Evolutionary conservation across 2,329 filamentous ascomycete genomes (phyloP).

Genomic region (Alternaria conjuncta): DNA sequence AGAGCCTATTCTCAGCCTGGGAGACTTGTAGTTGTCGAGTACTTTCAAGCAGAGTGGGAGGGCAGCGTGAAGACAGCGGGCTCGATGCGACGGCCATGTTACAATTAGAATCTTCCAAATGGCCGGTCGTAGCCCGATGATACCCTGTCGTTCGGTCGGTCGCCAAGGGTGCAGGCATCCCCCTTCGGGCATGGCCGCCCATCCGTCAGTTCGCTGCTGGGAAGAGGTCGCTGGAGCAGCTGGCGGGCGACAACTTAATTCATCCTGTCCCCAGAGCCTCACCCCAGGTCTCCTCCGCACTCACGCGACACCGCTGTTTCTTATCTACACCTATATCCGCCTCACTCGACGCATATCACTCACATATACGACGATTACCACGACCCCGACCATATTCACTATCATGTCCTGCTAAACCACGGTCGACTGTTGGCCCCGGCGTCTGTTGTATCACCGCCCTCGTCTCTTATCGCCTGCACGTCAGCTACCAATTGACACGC

Average conservation of each 20-base stretch:
- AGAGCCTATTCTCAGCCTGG: neutral
- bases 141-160: slow-evolving; percentile 9
- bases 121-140: slow-evolving; percentile 14
- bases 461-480: slow-evolving; percentile 44
- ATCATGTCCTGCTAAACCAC: slow-evolving; percentile 30
- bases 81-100: neutral
- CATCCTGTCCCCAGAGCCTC: slow-evolving; percentile 24
- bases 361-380: neutral
- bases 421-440: slow-evolving; percentile 30
- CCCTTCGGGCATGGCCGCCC: slow-evolving; percentile 10
- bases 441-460: slow-evolving; percentile 39
- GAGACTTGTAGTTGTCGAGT: neutral
- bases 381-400: slow-evolving; percentile 1
- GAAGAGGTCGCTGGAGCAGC: slow-evolving; percentile 17
- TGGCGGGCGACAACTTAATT: slow-evolving; percentile 17
- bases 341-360: neutral
- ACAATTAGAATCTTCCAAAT: slow-evolving; percentile 9
- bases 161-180: slow-evolving; percentile 15
- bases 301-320: slow-evolving; percentile 11
- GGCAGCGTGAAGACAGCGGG: neutral
- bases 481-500: slow-evolving; percentile 42
- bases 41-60: neutral
- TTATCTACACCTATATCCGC: neutral
- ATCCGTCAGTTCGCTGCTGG: slow-evolving; percentile 16
- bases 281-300: slow-evolving; percentile 16